Percentiles rank a stretch among this genome's conserved stretches.
phyloP scores from a whole-genome alignment of 2,329 filamentous ascomycete genomes.

The Trichoderma atroviride region DNA sequence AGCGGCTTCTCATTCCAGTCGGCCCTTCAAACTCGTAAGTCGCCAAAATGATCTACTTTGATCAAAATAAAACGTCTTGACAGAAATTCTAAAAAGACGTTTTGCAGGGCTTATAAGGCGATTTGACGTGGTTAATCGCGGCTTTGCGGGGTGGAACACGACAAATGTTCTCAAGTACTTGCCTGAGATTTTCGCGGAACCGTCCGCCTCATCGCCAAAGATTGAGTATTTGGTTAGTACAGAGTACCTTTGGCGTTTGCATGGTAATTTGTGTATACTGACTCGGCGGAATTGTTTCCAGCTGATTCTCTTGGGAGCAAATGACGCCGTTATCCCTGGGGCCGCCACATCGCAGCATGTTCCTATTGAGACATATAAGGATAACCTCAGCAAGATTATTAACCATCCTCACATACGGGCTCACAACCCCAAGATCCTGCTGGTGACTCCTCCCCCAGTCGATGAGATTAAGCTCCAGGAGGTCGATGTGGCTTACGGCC shows the following conservation, averaged over 20 bases:
- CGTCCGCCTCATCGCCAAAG: constrained; percentile 56
- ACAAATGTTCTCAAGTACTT: constrained; percentile 71
- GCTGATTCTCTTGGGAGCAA: constrained; percentile 84
- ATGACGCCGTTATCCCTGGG: constrained; percentile 75
- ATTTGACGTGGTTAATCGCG: constrained; percentile 85
- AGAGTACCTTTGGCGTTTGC: neutral
- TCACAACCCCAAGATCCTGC: constrained; percentile 72
- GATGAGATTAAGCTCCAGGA: constrained; percentile 69
- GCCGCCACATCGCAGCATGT: constrained; percentile 72
- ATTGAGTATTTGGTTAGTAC: constrained; percentile 67
- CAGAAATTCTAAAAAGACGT: neutral
- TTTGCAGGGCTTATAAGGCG: constrained; percentile 69
- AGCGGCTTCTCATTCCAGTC: constrained; percentile 75
- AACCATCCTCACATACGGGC: constrained; percentile 68
- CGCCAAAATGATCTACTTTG: too few species aligned
- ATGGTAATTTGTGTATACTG: neutral
- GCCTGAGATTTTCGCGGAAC: constrained; percentile 70
- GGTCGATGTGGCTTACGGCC: constrained; percentile 52
- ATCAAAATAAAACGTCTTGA: neutral
- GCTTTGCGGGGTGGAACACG: constrained; percentile 85
- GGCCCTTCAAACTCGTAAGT: constrained; percentile 67
- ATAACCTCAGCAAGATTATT: constrained; percentile 72
- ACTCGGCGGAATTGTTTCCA: constrained; percentile 38
- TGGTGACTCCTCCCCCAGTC: constrained; percentile 81
- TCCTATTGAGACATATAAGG: constrained; percentile 71